phyloP scores from a whole-genome alignment of 2,329 filamentous ascomycete species.

The Fonsecaea monophora region DNA sequence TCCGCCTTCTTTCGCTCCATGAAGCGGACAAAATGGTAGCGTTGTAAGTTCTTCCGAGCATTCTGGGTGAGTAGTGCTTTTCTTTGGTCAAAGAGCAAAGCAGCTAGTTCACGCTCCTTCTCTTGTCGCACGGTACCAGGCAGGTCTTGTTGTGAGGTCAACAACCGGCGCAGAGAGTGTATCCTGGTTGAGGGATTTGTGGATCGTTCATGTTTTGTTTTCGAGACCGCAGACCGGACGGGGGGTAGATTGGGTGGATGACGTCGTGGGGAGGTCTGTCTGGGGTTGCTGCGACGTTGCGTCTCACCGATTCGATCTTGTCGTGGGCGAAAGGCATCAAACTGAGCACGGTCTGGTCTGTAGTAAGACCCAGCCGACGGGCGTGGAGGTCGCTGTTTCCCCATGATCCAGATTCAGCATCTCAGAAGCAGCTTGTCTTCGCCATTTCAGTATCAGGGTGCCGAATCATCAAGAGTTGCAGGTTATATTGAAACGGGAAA shows the following conservation, averaged over 20 bases:
- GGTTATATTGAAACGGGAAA: slow-evolving; percentile 1
- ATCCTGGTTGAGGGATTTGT: slow-evolving; percentile 40
- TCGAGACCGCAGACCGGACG: slow-evolving; percentile 27
- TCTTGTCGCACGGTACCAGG: slow-evolving; percentile 63
- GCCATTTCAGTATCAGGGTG: too few species aligned
- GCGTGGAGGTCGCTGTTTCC: slow-evolving; percentile 4
- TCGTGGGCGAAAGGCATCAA: slow-evolving; percentile 13
- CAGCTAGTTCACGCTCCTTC: slow-evolving; percentile 65
- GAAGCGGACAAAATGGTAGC: slow-evolving; percentile 72
- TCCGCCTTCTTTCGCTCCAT: slow-evolving; percentile 60
- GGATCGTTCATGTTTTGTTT: slow-evolving; percentile 36
- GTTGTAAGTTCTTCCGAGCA: slow-evolving; percentile 63
- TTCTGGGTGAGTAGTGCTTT: slow-evolving; percentile 57
- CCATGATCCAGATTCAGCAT: slow-evolving; percentile 17
- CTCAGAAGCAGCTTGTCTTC: background rate
- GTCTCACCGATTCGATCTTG: background rate
- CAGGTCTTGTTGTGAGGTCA: slow-evolving; percentile 46
- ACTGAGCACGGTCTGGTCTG: background rate
- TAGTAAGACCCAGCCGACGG: background rate
- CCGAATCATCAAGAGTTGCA: background rate
- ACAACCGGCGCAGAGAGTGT: slow-evolving; percentile 38
- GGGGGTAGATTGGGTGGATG: slow-evolving; percentile 5
- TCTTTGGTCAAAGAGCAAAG: slow-evolving; percentile 63
- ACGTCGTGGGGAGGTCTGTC: background rate
- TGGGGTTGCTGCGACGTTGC: background rate